A percentile compares a stretch with the other conserved stretches of the same genome.
phyloP scores from a whole-genome alignment of 164 flowering plant genomes.

The Umbilicus rupestris region DNA sequence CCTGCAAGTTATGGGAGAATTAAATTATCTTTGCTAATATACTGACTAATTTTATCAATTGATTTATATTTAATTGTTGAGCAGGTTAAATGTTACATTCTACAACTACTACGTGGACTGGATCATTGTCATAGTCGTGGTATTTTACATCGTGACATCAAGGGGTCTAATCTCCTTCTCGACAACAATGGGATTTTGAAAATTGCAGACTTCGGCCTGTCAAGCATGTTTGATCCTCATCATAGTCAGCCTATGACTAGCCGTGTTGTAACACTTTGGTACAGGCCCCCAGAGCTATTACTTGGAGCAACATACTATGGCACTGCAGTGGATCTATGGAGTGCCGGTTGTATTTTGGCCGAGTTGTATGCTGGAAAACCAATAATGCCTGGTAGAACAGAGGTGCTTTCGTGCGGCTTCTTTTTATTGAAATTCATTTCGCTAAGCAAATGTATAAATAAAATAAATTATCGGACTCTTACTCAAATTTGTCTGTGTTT shows the following conservation, averaged over 20 bases:
- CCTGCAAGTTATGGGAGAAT: not conserved
- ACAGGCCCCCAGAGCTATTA: constrained; percentile 94
- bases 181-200: constrained; percentile 81
- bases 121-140: constrained; percentile 88
- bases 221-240: constrained; percentile 67
- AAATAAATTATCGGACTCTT: not conserved
- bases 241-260: constrained; percentile 78
- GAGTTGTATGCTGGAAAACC: constrained; percentile 96
- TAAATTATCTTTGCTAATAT: not conserved
- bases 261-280: constrained; percentile 97
- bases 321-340: constrained; percentile 93
- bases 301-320: constrained; percentile 94
- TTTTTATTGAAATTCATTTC: not conserved
- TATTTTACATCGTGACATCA: constrained; percentile 91
- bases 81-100: constrained; percentile 96
- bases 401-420: constrained; percentile 34
- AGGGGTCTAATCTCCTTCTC: constrained; percentile 89
- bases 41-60: not conserved
- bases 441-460: not conserved
- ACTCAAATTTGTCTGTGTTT: not conserved
- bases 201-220: constrained; percentile 95
- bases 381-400: constrained; percentile 97
- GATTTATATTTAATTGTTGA: not conserved
- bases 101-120: constrained; percentile 82
- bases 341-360: constrained; percentile 96